Percentiles rank a stretch among this genome's conserved stretches.
phyloP scores from a whole-genome alignment of 1,284 basidiomycete genomes.

The Ceratobasidium sp. region DNA sequence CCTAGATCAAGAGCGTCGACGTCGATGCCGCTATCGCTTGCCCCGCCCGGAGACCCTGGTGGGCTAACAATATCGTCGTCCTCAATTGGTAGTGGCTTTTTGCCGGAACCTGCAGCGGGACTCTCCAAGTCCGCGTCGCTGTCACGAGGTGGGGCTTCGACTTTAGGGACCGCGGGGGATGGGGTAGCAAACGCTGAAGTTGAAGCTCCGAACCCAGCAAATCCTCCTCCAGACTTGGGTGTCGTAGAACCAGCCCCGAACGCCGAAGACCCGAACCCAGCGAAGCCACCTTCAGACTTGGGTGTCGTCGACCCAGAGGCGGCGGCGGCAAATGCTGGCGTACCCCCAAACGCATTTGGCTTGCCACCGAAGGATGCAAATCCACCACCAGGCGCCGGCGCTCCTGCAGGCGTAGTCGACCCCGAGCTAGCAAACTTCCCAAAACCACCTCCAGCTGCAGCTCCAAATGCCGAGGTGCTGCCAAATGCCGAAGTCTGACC shows the following conservation, averaged over 20 bases:
- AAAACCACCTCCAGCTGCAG: constrained; percentile 7
- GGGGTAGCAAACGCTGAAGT: not conserved
- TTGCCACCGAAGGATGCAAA: constrained; percentile 22
- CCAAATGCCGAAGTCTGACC: constrained; percentile 46
- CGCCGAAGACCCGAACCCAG: not conserved
- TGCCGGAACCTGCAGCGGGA: not conserved
- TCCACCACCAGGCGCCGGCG: constrained; percentile 8
- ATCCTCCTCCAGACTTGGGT: not conserved
- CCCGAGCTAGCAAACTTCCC: not conserved
- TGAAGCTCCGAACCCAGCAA: constrained; percentile 1
- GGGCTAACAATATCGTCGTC: constrained; percentile 12
- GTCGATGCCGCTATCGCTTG: constrained; percentile 8
- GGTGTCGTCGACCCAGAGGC: constrained; percentile 8
- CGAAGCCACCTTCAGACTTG: not conserved
- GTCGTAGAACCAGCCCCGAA: constrained; percentile 18
- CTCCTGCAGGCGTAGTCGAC: constrained; percentile 2
- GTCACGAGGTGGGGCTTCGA: not conserved
- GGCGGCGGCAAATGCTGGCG: not conserved
- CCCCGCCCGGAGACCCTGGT: constrained; percentile 6
- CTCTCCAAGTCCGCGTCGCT: not conserved
- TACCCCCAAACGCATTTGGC: constrained; percentile 9
- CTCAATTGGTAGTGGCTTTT: not conserved
- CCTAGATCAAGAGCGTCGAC: constrained; percentile 15
- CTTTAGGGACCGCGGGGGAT: not conserved
- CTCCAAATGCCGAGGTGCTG: constrained; percentile 5